Conservation (phyloP, 352 stramenopile genomes). For the Phytophthora palmivora region DNA sequence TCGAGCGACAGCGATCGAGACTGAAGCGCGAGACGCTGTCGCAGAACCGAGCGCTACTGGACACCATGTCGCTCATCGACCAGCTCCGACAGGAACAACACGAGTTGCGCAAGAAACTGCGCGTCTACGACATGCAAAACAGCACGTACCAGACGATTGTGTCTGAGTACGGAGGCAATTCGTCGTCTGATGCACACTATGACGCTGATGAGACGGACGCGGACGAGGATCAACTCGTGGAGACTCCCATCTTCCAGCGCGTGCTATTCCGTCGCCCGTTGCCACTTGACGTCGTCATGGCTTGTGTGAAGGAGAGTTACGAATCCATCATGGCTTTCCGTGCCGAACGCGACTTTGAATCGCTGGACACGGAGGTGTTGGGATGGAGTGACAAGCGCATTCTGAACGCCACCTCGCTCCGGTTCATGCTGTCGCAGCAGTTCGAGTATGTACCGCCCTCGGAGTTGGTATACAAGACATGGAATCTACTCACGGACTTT, state of each 20-base stretch:
- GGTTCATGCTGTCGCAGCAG: constrained; percentile 70
- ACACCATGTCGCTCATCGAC: constrained; percentile 54
- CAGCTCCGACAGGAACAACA: constrained; percentile 51
- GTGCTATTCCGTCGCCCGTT: constrained; percentile 56
- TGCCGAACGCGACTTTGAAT: constrained; percentile 48
- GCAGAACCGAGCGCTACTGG: constrained; percentile 34
- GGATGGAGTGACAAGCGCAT: constrained; percentile 62
- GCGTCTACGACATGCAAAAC: constrained; percentile 57
- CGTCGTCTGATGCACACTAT: constrained; percentile 4
- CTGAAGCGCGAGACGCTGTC: constrained; percentile 36
- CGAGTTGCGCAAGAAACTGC: constrained; percentile 42
- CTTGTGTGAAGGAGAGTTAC: constrained; percentile 61
- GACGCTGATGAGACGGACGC: constrained; percentile 2
- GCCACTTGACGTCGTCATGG: constrained; percentile 43
- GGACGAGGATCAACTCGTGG: constrained; percentile 21
- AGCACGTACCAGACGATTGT: constrained; percentile 65
- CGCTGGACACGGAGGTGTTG: constrained; percentile 50
- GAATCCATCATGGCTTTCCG: constrained; percentile 70
- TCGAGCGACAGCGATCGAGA: constrained; percentile 52
- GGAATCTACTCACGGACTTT: constrained; percentile 62
- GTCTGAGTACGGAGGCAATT: constrained; percentile 41
- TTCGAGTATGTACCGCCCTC: constrained; percentile 52
- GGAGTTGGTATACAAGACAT: constrained; percentile 77
- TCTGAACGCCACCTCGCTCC: constrained; percentile 47
- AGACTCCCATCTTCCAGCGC: constrained; percentile 57